Evolutionary conservation across 176 grass and related monocot species (phyloP), one percentile per base, ranked within the genome.

Genomic region (Rhynchospora tenuis): DNA sequence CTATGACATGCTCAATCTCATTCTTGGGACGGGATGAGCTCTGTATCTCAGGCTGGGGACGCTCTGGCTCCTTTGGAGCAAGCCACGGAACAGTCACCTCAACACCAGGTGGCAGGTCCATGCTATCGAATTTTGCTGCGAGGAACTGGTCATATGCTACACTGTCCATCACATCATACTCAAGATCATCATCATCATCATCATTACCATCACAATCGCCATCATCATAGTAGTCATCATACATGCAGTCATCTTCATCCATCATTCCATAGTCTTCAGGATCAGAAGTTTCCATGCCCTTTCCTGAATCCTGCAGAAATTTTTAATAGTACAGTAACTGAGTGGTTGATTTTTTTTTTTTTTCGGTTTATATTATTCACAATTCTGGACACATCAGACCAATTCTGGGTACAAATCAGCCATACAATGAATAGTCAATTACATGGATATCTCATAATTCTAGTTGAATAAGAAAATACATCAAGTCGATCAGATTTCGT

Each of bases 101-200:
- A 31, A 92, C 92, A 17, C 92, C 94, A 65, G 92, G 86, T 70
- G 92, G 92, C 58, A 97, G 85, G 85, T 97, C 86, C 54, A 97
- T 68, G 85, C 82, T 84, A 50, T 97, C 92, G 86, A 94, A 97
- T 76, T 91, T 92, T 84, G 91, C 92, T 75, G 92, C 86, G 75
- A 97, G 84, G 15, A 75, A 86, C 72, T 87, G 69, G 43, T 90
- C 86, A 26, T 89, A 92, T 51, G 90, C 87, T 77, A 46, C 31
- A n/a, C 69, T 23, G 55, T 66, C 84, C 83, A 81, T 64, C 27
- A 78, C 68, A 57, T 94, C 87, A 16, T 90, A 90, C 9, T 92
- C 86, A 45, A 90, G 84, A 19, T 90, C 90, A 80, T 73, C 88
- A 58, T 85, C 84, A 51, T 86, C 71, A 64, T 92, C 77, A 42